phyloP scores from a whole-genome alignment of 1,284 basidiomycete species.

The Trichosporon sp. region DNA sequence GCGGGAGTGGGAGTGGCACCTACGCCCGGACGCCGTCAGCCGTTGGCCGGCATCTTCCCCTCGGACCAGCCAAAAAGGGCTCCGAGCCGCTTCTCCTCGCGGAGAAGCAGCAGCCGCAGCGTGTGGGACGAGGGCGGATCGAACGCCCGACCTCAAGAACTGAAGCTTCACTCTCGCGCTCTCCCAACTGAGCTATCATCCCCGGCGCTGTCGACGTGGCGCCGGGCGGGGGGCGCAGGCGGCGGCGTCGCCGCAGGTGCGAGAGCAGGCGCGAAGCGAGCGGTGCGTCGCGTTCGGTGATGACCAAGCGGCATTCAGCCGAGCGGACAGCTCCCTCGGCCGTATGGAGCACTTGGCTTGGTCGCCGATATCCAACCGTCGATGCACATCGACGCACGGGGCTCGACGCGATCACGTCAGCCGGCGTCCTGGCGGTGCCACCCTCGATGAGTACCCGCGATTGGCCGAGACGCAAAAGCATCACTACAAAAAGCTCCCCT shows the following conservation, averaged over 20 bases:
- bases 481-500: not conserved
- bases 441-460: not conserved
- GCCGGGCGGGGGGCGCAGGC: not conserved
- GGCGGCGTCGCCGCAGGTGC: not conserved
- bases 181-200: slow-evolving; percentile 1
- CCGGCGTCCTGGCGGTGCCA: too few relatives aligned
- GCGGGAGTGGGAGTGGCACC: too few relatives aligned
- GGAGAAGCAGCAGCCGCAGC: not conserved
- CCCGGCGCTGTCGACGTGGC: not conserved
- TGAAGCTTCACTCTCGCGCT: not conserved
- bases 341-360: too few relatives aligned
- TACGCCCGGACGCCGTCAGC: too few relatives aligned
- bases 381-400: too few relatives aligned
- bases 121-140: not conserved
- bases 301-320: too few relatives aligned
- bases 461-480: not conserved
- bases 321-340: too few relatives aligned
- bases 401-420: too few relatives aligned
- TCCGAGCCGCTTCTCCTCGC: not conserved
- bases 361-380: too few relatives aligned
- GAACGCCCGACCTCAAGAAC: not conserved
- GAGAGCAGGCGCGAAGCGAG: not conserved
- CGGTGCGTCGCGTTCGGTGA: too few relatives aligned
- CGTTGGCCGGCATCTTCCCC: too few relatives aligned
- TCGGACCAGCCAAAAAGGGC: not conserved